phyloP scores from a whole-genome alignment of 257 asterid species.

The Solanum sitiens region DNA sequence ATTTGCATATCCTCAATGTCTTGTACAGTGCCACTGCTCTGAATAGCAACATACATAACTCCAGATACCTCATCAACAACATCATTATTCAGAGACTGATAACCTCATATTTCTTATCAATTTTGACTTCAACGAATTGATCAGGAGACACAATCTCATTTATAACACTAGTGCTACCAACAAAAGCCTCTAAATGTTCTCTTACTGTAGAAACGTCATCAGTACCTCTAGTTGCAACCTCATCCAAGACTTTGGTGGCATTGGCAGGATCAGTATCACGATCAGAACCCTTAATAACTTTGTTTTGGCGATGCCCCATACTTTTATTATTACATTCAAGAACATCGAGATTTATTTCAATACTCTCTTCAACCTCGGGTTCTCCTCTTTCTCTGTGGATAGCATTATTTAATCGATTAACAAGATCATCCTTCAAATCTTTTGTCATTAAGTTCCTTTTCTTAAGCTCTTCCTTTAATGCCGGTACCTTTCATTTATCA shows the following conservation, averaged over 20 bases:
- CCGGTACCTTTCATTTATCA: conserved; percentile 29
- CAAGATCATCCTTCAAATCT: conserved; percentile 31
- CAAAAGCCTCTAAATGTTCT: background rate
- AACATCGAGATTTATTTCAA: background rate
- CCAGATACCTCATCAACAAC: background rate
- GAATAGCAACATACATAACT: background rate
- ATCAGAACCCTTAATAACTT: background rate
- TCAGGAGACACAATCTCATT: background rate
- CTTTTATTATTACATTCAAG: background rate
- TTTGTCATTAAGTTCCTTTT: conserved; percentile 10
- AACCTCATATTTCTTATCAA: background rate
- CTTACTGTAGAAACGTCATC: background rate
- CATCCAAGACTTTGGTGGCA: background rate
- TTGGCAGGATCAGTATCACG: background rate
- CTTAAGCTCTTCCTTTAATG: conserved; percentile 31
- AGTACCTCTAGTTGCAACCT: background rate
- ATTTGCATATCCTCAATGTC: background rate
- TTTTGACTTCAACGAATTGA: background rate
- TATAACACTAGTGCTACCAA: background rate
- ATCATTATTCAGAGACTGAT: background rate
- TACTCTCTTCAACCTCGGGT: background rate
- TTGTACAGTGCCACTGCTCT: background rate
- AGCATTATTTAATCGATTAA: conserved; percentile 17
- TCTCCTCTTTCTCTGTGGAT: conserved; percentile 11
- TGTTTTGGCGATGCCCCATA: background rate